Evolutionary conservation across 139 green algal species (phyloP).

Genomic region (Nannochloris sp.): DNA sequence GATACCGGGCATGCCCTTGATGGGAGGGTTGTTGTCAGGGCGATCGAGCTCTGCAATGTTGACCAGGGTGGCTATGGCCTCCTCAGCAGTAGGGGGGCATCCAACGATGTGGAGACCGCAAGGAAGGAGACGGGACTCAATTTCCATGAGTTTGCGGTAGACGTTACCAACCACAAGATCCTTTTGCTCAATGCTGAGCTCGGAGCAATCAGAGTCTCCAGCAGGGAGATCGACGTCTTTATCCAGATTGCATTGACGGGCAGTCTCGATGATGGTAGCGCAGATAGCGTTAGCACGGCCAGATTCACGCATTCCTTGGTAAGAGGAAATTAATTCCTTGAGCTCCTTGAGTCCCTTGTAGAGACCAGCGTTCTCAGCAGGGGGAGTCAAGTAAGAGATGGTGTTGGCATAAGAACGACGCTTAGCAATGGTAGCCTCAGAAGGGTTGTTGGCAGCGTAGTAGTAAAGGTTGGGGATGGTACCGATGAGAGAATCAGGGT

Average conservation of each 20-base stretch:
- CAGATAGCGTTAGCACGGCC: constrained; percentile 81
- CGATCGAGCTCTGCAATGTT: constrained; percentile 98
- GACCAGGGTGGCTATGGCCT: constrained; percentile 95
- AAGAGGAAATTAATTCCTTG: constrained; percentile 92
- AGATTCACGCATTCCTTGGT: constrained; percentile 86
- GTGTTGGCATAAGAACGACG: constrained; percentile 98
- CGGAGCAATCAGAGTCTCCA: constrained; percentile 51
- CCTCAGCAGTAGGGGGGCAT: constrained; percentile 77
- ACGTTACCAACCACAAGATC: constrained; percentile 79
- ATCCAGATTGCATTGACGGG: constrained; percentile 95
- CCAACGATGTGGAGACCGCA: constrained; percentile 97
- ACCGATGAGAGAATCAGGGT: constrained; percentile 95
- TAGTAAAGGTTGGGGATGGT: constrained; percentile 99
- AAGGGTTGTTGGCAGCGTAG: constrained; percentile 99
- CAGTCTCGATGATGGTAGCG: constrained; percentile 94
- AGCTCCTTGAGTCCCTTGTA: constrained; percentile 81
- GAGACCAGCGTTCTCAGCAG: constrained; percentile 96
- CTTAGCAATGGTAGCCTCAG: constrained; percentile 99
- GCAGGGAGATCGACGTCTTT: constrained; percentile 85
- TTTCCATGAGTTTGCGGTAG: constrained; percentile 96
- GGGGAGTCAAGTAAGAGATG: constrained; percentile 98
- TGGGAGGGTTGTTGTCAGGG: constrained; percentile 68
- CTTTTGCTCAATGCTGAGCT: constrained; percentile 67
- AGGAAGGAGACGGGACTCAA: constrained; percentile 95
- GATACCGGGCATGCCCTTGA: constrained; percentile 84